A percentile compares a stretch with the other conserved stretches of the same genome.
Conservation (phyloP, 768 basidiomycete genomes). For the Pleurotus salmoneostramineus region DNA sequence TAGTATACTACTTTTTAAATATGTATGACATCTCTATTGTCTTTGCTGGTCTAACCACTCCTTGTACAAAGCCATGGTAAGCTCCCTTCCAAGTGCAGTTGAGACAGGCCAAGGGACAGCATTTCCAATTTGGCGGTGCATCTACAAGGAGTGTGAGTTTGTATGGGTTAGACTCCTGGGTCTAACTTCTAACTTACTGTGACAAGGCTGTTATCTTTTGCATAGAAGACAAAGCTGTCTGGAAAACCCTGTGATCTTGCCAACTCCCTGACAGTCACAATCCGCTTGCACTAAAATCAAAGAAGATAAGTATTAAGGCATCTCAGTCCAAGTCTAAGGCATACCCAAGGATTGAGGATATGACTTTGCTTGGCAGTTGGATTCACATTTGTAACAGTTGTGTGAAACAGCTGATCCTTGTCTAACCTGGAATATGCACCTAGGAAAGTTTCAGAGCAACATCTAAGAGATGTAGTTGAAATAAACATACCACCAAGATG, state of each 20-base stretch:
- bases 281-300: slow-evolving; percentile 51
- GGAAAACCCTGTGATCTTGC: slow-evolving; percentile 82
- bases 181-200: slow-evolving; percentile 40
- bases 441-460: slow-evolving; percentile 1
- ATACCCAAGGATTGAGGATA: slow-evolving; percentile 64
- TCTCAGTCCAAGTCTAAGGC: slow-evolving; percentile 11
- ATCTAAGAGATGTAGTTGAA: neutral
- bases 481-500: slow-evolving; percentile 43
- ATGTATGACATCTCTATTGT: slow-evolving; percentile 23
- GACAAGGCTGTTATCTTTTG: slow-evolving; percentile 45
- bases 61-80: slow-evolving; percentile 46
- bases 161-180: neutral
- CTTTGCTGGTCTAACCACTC: slow-evolving; percentile 40
- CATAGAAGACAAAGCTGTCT: slow-evolving; percentile 61
- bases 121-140: slow-evolving; percentile 79
- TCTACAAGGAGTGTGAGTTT: slow-evolving; percentile 33
- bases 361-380: slow-evolving; percentile 75
- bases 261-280: slow-evolving; percentile 70
- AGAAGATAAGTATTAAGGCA: neutral
- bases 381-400: slow-evolving; percentile 75
- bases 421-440: slow-evolving; percentile 60
- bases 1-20: slow-evolving; percentile 19
- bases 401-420: slow-evolving; percentile 53
- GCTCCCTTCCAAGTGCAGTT: slow-evolving; percentile 61
- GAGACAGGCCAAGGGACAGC: slow-evolving; percentile 68